Percentiles rank a stretch among this genome's conserved stretches.
Evolutionary conservation across 1,284 basidiomycete genomes (phyloP).

Genomic region (Rhodofomes roseus): DNA sequence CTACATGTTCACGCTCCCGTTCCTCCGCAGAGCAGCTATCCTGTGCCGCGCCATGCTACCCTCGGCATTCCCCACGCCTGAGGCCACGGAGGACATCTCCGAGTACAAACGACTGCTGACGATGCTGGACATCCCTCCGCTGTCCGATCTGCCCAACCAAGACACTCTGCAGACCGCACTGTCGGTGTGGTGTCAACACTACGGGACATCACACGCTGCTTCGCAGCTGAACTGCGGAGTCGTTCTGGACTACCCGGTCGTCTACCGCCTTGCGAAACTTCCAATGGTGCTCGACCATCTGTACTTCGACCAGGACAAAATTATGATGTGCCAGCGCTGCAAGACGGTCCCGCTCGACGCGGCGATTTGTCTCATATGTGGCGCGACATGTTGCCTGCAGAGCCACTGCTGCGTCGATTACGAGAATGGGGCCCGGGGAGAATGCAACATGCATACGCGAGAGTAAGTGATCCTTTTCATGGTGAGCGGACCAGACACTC

Average conservation of each 20-base stretch:
- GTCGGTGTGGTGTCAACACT: constrained; percentile 82
- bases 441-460: constrained; percentile 95
- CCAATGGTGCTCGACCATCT: constrained; percentile 83
- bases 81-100: constrained; percentile 33
- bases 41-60: constrained; percentile 78
- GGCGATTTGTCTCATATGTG: constrained; percentile 92
- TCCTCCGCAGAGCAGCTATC: constrained; percentile 88
- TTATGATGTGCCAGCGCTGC: constrained; percentile 76
- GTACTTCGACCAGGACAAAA: constrained; percentile 68
- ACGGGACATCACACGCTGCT: constrained; percentile 69
- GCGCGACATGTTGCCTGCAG: constrained; percentile 85
- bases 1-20: constrained; percentile 89
- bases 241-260: constrained; percentile 77
- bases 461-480: constrained; percentile 56
- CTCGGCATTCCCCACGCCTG: constrained; percentile 50
- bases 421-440: constrained; percentile 64
- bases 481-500: background rate
- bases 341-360: constrained; percentile 80
- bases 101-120: constrained; percentile 83
- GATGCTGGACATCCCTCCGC: constrained; percentile 74
- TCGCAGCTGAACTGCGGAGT: constrained; percentile 74
- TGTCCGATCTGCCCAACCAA: constrained; percentile 73
- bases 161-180: constrained; percentile 81
- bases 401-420: constrained; percentile 88
- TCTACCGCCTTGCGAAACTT: constrained; percentile 83